These are phyloP conservation scores for Lecanicillium sp. DNA, from an alignment of 2,329 filamentous ascomycete species.

Conservation along the genomic window DNA sequence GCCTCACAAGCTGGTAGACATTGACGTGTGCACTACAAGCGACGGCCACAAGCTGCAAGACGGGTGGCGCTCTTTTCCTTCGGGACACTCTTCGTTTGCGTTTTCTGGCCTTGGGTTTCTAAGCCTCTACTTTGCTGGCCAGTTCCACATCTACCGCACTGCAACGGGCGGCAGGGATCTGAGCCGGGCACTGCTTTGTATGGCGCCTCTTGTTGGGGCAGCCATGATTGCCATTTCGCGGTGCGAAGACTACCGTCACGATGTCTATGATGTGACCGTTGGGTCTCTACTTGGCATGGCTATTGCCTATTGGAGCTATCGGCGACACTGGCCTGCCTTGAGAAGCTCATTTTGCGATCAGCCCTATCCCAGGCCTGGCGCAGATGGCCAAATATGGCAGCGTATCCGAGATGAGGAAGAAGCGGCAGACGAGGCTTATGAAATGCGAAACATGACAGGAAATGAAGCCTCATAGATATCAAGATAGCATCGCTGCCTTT, in stretches of 20 bases:
- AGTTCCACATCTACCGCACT: slow-evolving; percentile 49
- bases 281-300: slow-evolving; percentile 52
- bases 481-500: neutral
- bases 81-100: slow-evolving; percentile 70
- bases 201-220: slow-evolving; percentile 52
- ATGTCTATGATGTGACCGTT: slow-evolving; percentile 59
- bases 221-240: slow-evolving; percentile 61
- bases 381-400: slow-evolving; percentile 26
- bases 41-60: slow-evolving; percentile 65
- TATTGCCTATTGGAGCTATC: slow-evolving; percentile 58
- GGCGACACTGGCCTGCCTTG: slow-evolving; percentile 53
- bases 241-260: slow-evolving; percentile 63
- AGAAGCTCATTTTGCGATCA: slow-evolving; percentile 44
- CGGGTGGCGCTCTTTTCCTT: slow-evolving; percentile 77
- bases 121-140: slow-evolving; percentile 60
- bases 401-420: slow-evolving; percentile 48
- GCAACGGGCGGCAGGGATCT: slow-evolving; percentile 40
- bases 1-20: slow-evolving; percentile 46
- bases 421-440: slow-evolving; percentile 30
- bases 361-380: slow-evolving; percentile 43
- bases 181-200: slow-evolving; percentile 46
- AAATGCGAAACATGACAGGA: slow-evolving; percentile 17
- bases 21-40: slow-evolving; percentile 65
- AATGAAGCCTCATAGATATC: neutral
- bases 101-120: slow-evolving; percentile 74